Evolutionary conservation across 192 early-diverging fungal species (phyloP).

Genomic region (Entomortierella beljakovae): DNA sequence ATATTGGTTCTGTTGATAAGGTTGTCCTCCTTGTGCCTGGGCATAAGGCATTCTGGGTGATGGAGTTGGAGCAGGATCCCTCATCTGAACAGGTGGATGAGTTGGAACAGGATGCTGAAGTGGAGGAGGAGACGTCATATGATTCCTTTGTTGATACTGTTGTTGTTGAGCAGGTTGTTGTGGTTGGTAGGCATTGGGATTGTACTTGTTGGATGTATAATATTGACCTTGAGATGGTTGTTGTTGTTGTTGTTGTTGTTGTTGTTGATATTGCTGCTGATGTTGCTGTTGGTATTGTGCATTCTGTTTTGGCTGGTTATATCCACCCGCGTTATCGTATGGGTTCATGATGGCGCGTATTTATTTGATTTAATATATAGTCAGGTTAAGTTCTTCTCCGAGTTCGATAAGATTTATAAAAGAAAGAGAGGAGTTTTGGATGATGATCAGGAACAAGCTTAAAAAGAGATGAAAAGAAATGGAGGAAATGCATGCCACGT

Average conservation of each 20-base stretch:
- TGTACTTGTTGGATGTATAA: constrained; percentile 36
- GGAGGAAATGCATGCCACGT: constrained; percentile 1
- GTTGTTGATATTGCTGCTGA: constrained; percentile 26
- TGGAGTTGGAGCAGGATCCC: constrained; percentile 55
- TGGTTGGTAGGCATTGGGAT: constrained; percentile 48
- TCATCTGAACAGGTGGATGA: constrained; percentile 69
- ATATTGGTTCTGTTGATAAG: constrained; percentile 37
- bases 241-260: constrained; percentile 20
- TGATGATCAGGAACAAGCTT: neutral
- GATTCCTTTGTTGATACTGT: constrained; percentile 32
- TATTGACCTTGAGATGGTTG: constrained; percentile 17
- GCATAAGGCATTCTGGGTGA: constrained; percentile 58
- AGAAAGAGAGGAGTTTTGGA: constrained; percentile 2
- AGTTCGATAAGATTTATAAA: neutral
- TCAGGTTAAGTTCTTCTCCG: neutral
- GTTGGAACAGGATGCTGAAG: constrained; percentile 70
- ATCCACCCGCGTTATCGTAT: constrained; percentile 40
- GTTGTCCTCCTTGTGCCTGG: constrained; percentile 30
- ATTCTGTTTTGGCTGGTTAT: constrained; percentile 43
- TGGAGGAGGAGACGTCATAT: constrained; percentile 64
- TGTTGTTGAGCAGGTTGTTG: constrained; percentile 18
- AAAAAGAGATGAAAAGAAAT: neutral
- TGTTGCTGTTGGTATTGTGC: constrained; percentile 35
- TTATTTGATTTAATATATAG: neutral
- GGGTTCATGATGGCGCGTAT: constrained; percentile 23